Evolutionary conservation across 2,329 filamentous ascomycete genomes (phyloP).

Genomic region (Hypoxylon sp.): DNA sequence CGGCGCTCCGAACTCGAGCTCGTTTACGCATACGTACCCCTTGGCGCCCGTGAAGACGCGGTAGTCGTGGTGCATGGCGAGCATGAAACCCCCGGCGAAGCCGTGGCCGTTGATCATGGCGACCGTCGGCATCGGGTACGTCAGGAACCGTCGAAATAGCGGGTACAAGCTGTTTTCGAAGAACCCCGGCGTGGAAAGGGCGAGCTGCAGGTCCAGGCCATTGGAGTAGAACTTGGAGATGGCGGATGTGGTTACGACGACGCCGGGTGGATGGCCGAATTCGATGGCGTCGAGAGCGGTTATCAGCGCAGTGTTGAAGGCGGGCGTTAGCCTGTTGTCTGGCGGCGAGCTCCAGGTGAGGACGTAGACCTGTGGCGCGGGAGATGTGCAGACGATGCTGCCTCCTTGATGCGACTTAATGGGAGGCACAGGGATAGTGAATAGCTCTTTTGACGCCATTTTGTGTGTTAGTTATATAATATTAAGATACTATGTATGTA

Average conservation of each 20-base stretch:
- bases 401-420: conserved; percentile 63
- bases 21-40: conserved; percentile 85
- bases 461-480: conserved; percentile 25
- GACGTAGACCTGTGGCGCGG: conserved; percentile 74
- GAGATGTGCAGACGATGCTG: conserved; percentile 71
- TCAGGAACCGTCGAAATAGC: conserved; percentile 74
- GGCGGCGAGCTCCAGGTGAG: conserved; percentile 77
- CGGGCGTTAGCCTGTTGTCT: conserved; percentile 80
- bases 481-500: neutral
- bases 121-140: conserved; percentile 85
- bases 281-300: conserved; percentile 82
- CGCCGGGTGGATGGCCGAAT: conserved; percentile 74
- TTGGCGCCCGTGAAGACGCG: conserved; percentile 75
- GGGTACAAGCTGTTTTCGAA: conserved; percentile 71
- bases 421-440: conserved; percentile 69
- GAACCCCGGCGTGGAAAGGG: conserved; percentile 70
- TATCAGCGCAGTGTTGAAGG: conserved; percentile 75
- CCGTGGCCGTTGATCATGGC: conserved; percentile 84
- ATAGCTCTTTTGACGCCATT: conserved; percentile 58
- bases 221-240: conserved; percentile 87
- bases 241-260: conserved; percentile 80
- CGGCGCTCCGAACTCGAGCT: conserved; percentile 83
- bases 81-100: conserved; percentile 85
- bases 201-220: conserved; percentile 81
- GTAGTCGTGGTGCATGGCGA: conserved; percentile 86